Percentiles rank a stretch among this genome's conserved stretches.
phyloP scores from a whole-genome alignment of 129 eudicot genomes.

The Mikania micrantha region DNA sequence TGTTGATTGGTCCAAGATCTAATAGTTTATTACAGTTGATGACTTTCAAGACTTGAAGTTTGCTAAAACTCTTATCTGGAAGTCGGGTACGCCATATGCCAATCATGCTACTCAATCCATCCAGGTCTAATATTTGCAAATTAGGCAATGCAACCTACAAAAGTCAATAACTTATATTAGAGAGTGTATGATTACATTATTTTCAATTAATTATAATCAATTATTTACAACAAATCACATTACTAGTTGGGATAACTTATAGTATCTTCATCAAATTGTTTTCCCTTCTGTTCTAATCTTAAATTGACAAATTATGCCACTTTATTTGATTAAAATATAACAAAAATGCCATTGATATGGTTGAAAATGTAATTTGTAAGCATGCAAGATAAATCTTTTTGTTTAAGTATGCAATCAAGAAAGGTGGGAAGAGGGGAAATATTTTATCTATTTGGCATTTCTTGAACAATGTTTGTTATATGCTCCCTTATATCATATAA shows the following conservation, averaged over 20 bases:
- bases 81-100: slow-evolving; percentile 34
- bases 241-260: not conserved
- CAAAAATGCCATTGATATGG: not conserved
- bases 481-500: not conserved
- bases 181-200: not conserved
- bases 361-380: not conserved
- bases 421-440: not conserved
- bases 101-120: slow-evolving; percentile 22
- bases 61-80: slow-evolving; percentile 24
- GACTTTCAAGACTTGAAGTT: slow-evolving; percentile 28
- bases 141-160: slow-evolving; percentile 37
- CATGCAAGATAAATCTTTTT: not conserved
- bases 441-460: not conserved
- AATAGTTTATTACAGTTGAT: slow-evolving; percentile 23
- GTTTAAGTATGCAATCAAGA: not conserved
- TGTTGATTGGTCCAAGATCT: slow-evolving; percentile 23
- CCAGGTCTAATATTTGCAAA: slow-evolving; percentile 27
- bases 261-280: not conserved
- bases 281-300: not conserved
- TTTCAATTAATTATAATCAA: not conserved
- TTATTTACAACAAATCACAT: not conserved
- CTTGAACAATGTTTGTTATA: not conserved
- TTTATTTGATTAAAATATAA: not conserved
- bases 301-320: not conserved
- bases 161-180: slow-evolving; percentile 1